A percentile compares a stretch with the other conserved stretches of the same genome.
These are phyloP conservation scores for Kodamaea lidongshanica DNA, from an alignment of 805 yeast genomes.

Conservation along the genomic window DNA sequence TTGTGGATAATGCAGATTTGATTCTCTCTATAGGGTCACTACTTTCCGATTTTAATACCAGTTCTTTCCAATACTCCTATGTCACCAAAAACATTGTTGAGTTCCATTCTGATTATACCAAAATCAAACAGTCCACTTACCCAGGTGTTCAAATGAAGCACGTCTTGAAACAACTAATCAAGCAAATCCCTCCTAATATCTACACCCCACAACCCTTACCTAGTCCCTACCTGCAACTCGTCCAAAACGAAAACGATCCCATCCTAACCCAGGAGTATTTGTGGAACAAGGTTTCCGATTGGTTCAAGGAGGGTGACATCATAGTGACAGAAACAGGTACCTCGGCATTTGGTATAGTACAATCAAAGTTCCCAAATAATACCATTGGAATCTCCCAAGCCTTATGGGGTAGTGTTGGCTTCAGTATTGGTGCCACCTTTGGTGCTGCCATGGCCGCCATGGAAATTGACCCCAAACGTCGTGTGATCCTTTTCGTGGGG, in stretches of 20 bases:
- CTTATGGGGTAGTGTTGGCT: constrained; percentile 26
- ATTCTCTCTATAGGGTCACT: constrained; percentile 19
- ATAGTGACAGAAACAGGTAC: constrained; percentile 25
- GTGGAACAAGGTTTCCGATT: constrained; percentile 19
- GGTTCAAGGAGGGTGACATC: constrained; percentile 25
- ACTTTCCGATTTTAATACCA: constrained; percentile 20
- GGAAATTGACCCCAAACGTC: constrained; percentile 16
- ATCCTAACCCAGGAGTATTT: constrained; percentile 20
- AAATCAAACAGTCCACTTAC: constrained; percentile 14
- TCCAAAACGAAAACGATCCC: neutral
- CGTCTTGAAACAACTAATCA: constrained; percentile 11
- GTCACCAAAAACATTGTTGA: constrained; percentile 18
- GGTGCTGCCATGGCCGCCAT: constrained; percentile 26
- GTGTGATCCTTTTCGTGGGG: constrained; percentile 37
- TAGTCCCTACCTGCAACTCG: neutral
- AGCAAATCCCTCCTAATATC: constrained; percentile 4
- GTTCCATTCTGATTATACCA: constrained; percentile 19
- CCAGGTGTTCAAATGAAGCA: constrained; percentile 18
- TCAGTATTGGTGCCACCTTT: constrained; percentile 23
- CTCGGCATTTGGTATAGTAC: constrained; percentile 24
- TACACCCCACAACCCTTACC: too few relatives aligned
- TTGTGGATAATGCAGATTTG: constrained; percentile 18
- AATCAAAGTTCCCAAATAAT: constrained; percentile 20
- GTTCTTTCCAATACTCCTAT: constrained; percentile 18
- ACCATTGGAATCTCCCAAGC: constrained; percentile 22